phyloP scores from a whole-genome alignment of 2,329 filamentous ascomycete species.

The Volutella citrinella region DNA sequence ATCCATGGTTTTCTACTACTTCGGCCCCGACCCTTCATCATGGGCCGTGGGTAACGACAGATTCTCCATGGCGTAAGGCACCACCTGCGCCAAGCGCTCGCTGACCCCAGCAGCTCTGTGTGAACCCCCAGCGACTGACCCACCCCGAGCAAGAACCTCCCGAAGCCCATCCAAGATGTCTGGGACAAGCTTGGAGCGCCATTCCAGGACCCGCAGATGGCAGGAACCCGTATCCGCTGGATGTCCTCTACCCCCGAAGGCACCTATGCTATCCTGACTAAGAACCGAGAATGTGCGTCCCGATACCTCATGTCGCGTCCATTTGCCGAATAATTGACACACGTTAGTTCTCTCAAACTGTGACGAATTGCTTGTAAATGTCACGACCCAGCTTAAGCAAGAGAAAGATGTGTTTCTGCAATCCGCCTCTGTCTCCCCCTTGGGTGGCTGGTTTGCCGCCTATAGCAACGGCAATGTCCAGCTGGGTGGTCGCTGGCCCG shows the following conservation, averaged over 20 bases:
- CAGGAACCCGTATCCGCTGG: conserved; percentile 8
- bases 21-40: conserved; percentile 10
- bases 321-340: neutral
- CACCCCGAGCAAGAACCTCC: conserved; percentile 7
- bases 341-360: conserved; percentile 10
- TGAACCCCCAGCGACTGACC: neutral
- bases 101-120: neutral
- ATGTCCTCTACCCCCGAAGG: conserved; percentile 5
- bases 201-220: conserved; percentile 9
- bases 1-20: conserved; percentile 16
- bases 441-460: conserved; percentile 10
- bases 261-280: conserved; percentile 10
- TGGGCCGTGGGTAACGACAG: conserved; percentile 11
- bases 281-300: conserved; percentile 6
- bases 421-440: conserved; percentile 8
- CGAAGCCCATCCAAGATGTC: conserved; percentile 3
- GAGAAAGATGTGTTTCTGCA: neutral
- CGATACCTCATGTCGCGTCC: neutral
- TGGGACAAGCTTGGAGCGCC: conserved; percentile 9
- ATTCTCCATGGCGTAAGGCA: conserved; percentile 10
- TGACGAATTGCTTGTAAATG: neutral
- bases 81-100: neutral
- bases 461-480: conserved; percentile 6
- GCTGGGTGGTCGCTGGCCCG: conserved; percentile 5
- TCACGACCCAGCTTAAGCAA: conserved; percentile 1